phyloP scores from a whole-genome alignment of 768 basidiomycete genomes.

The Hygrophorus russula region DNA sequence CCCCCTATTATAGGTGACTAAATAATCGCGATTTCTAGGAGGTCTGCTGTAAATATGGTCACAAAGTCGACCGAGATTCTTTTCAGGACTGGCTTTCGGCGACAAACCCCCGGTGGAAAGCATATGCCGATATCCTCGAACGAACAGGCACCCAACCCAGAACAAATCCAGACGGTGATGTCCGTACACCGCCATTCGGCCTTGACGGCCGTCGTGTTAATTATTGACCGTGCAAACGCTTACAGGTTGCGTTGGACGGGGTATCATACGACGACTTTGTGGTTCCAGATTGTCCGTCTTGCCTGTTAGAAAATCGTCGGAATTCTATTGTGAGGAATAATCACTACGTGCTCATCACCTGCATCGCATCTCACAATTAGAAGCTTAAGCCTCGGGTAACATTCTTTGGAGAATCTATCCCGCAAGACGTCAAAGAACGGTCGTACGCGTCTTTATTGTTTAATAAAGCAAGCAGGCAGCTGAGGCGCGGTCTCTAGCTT shows the following conservation, averaged over 20 bases:
- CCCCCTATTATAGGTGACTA: neutral
- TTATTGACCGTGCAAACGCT: conserved; percentile 1
- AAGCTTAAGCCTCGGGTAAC: conserved; percentile 76
- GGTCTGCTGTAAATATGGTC: conserved; percentile 70
- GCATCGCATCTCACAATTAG: conserved; percentile 3
- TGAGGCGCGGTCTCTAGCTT: conserved; percentile 29
- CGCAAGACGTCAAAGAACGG: conserved; percentile 45
- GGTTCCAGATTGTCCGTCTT: conserved; percentile 68
- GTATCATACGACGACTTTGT: conserved; percentile 67
- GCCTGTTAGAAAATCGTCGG: conserved; percentile 41
- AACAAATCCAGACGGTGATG: conserved; percentile 93
- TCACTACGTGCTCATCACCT: neutral
- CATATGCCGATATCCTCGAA: conserved; percentile 54
- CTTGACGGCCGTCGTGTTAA: neutral
- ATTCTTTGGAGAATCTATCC: conserved; percentile 88
- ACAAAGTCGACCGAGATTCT: conserved; percentile 47
- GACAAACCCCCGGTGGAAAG: conserved; percentile 73
- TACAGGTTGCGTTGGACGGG: conserved; percentile 71
- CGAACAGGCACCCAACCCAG: conserved; percentile 45
- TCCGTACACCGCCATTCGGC: conserved; percentile 21
- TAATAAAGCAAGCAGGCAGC: neutral
- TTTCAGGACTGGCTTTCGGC: conserved; percentile 69
- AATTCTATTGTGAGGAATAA: conserved; percentile 45
- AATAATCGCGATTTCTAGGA: conserved; percentile 26
- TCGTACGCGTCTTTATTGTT: conserved; percentile 40